These are phyloP conservation scores for Polygonum maritimum DNA, from an alignment of 148 eudicot genomes.

Conservation along the genomic window DNA sequence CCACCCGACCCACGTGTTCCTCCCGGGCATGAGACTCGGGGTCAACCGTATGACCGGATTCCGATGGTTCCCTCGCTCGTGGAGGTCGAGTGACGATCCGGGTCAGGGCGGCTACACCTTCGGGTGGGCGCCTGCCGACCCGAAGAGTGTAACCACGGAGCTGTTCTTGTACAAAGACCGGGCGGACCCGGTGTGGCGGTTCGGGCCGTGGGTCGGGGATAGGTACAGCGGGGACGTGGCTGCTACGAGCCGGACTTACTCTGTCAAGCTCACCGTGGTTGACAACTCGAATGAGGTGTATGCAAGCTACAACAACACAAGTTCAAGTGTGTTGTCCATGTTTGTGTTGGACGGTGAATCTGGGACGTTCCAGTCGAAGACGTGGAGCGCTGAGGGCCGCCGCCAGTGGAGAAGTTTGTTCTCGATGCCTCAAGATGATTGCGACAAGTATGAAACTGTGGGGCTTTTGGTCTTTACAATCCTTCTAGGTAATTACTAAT, in stretches of 20 bases:
- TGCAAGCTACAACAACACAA: no score
- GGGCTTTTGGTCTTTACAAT: slow-evolving; percentile 2
- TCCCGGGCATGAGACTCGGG: slow-evolving; percentile 40
- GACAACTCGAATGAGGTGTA: slow-evolving; percentile 22
- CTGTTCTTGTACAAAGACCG: slow-evolving; percentile 28
- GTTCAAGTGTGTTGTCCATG: slow-evolving; percentile 18
- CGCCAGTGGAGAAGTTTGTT: not conserved
- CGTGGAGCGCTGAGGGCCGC: slow-evolving; percentile 20
- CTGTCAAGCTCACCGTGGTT: slow-evolving; percentile 21
- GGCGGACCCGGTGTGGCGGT: slow-evolving; percentile 5
- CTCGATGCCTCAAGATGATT: not conserved
- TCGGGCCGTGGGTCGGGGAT: slow-evolving; percentile 45
- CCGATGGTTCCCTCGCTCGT: slow-evolving; percentile 28
- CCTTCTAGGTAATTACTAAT: not conserved
- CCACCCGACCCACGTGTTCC: slow-evolving; percentile 27
- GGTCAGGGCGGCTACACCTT: slow-evolving; percentile 26
- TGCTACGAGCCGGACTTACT: slow-evolving; percentile 20
- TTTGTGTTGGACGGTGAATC: slow-evolving; percentile 26
- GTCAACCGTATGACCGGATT: slow-evolving; percentile 27
- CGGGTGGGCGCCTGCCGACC: slow-evolving; percentile 6
- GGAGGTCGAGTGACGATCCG: slow-evolving; percentile 41
- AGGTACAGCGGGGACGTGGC: slow-evolving; percentile 35
- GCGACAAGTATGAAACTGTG: slow-evolving; percentile 8
- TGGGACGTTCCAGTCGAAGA: slow-evolving; percentile 26
- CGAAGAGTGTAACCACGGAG: slow-evolving; percentile 29